Evolutionary conservation across 2,329 filamentous ascomycete genomes (phyloP), one percentile per base, ranked within the genome.

Genomic region (Penicillium sclerotigenum): DNA sequence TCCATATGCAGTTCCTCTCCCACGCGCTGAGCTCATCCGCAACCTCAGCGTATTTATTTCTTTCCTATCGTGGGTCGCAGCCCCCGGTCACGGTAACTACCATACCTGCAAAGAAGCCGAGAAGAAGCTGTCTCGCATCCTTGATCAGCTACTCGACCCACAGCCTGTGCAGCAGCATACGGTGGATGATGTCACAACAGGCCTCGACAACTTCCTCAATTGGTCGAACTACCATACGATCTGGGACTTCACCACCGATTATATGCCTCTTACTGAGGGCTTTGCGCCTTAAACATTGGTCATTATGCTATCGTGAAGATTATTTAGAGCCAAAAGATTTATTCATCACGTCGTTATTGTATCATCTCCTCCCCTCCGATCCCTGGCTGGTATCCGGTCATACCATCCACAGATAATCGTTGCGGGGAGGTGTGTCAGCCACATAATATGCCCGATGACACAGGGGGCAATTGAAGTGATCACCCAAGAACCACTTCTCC

Each of bases 321-420:
- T 13, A 55, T n/a, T 11, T 9, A 4, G 18, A 33, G 22, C 14
- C 6, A 38, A 13, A 36, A n/a, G 10, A 47, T n/a, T 22, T 4
- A 42, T 43, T 57, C 29, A 41, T 52, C 24, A 48, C 22, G 24
- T 49, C 38, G 33, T 38, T 29, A 54, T 46, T n/a, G 3, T 31
- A 31, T 24, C 14, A 26, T 9, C 13, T n/a, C 26, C 8, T 53
- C 28, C 40, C 26, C 14, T 29, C 33, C 8, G 37, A 37, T 34
- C 13, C 8, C n/a, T n/a, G 53, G 34, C 9, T 36, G 34, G 24
- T 38, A 38, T 40, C 47, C 24, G 13, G 42, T 67, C 60, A 71
- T 56, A 73, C 72, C 67, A 74, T 71, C 71, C 71, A 73, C 29
- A 73, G 65, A 65, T 70, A 74, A 48, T 73, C 70, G 28, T 63